Evolutionary conservation across 306 rosid genomes (phyloP).

Genomic region (Hippophae gyantsensis): DNA sequence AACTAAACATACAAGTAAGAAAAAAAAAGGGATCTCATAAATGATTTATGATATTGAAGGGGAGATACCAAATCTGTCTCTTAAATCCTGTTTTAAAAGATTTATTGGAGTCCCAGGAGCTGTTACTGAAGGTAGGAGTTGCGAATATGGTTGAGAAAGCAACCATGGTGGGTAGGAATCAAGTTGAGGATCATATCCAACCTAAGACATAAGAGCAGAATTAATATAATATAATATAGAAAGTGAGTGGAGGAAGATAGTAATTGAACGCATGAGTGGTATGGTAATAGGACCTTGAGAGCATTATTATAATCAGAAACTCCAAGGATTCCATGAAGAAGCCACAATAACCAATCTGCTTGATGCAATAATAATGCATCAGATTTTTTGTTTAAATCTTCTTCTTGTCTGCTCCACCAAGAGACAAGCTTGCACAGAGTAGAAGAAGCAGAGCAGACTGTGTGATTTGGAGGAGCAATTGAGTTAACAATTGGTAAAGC

Average conservation of each 20-base stretch:
- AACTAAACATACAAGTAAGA: too few species aligned
- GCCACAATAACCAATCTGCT: constrained; percentile 94
- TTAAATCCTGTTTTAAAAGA: constrained; percentile 48
- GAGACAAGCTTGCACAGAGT: constrained; percentile 81
- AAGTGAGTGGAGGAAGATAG: too few species aligned
- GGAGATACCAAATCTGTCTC: constrained; percentile 41
- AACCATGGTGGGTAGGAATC: constrained; percentile 85
- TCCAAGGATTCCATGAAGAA: constrained; percentile 88
- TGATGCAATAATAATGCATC: constrained; percentile 79
- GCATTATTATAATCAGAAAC: constrained; percentile 88
- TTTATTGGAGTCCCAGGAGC: constrained; percentile 83
- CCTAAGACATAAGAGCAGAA: constrained; percentile 36
- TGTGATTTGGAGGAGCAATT: constrained; percentile 81
- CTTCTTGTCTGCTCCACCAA: constrained; percentile 59
- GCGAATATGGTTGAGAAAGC: constrained; percentile 59
- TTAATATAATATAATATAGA: constrained; percentile 3
- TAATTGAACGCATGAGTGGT: too few species aligned
- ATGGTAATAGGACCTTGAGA: constrained; percentile 35
- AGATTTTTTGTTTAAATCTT: constrained; percentile 31
- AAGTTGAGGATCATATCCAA: constrained; percentile 88
- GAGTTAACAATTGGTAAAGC: constrained; percentile 68
- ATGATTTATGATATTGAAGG: not conserved
- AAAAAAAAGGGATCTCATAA: too few species aligned
- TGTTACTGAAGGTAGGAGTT: constrained; percentile 62
- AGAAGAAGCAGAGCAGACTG: constrained; percentile 80